Conservation (phyloP, 257 asterid species). For the Eustoma russellianum region DNA sequence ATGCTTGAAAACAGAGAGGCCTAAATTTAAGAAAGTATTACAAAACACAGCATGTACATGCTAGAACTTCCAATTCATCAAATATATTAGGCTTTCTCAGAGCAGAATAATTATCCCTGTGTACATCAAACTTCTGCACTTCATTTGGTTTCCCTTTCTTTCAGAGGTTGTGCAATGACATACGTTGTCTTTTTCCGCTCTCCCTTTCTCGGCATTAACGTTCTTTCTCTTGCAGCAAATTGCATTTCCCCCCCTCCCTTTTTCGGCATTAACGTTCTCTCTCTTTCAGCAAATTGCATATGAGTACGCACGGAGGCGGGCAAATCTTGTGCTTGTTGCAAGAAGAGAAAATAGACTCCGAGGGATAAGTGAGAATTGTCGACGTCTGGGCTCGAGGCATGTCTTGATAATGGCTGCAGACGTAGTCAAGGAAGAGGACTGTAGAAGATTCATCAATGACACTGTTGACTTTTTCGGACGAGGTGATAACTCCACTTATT, state of each 20-base stretch:
- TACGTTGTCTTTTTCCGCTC: background rate
- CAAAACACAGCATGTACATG: no score
- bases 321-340: slow-evolving; percentile 73
- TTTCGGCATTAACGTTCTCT: background rate
- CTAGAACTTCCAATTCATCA: no score
- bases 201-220: no score
- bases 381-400: slow-evolving; percentile 46
- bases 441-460: slow-evolving; percentile 67
- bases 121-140: no score
- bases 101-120: no score
- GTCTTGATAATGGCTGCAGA: slow-evolving; percentile 83
- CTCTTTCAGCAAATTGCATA: slow-evolving; percentile 76
- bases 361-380: slow-evolving; percentile 72
- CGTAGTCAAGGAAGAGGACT: slow-evolving; percentile 91
- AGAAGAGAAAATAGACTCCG: slow-evolving; percentile 67
- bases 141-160: background rate
- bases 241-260: slow-evolving; percentile 20
- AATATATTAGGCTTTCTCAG: no score
- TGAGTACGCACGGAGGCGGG: slow-evolving; percentile 78
- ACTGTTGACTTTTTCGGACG: slow-evolving; percentile 53
- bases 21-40: no score
- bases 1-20: no score
- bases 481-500: slow-evolving; percentile 19
- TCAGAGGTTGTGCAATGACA: background rate
- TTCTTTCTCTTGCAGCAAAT: slow-evolving; percentile 48